A percentile compares a stretch with the other conserved stretches of the same genome.
These are phyloP conservation scores for Starmerella floricola DNA, from an alignment of 805 yeast genomes.

Conservation along the genomic window DNA sequence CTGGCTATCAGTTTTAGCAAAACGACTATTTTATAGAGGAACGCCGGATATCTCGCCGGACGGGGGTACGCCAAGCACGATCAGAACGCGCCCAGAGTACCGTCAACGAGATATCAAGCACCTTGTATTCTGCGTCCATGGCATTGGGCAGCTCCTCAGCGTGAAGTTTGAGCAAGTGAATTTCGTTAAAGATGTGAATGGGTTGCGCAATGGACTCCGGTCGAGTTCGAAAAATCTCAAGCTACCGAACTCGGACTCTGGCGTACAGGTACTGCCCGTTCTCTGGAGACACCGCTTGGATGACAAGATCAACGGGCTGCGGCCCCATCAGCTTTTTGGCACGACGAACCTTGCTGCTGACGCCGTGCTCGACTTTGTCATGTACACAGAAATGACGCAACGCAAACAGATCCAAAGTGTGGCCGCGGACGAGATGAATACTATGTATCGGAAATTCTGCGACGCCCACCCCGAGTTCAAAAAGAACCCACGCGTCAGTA, in stretches of 20 bases:
- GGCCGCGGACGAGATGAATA: conserved; percentile 54
- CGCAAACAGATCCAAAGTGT: conserved; percentile 47
- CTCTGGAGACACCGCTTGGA: conserved; percentile 63
- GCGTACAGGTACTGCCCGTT: conserved; percentile 76
- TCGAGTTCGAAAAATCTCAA: not conserved
- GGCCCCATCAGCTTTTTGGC: conserved; percentile 19
- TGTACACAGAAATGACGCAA: conserved; percentile 60
- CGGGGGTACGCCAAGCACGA: not conserved
- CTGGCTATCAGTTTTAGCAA: conserved; percentile 6
- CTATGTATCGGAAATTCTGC: conserved; percentile 45
- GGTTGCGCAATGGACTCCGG: conserved; percentile 30
- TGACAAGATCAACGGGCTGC: conserved; percentile 12
- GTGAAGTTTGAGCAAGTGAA: conserved; percentile 66
- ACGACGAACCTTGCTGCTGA: conserved; percentile 57
- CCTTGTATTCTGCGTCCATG: conserved; percentile 80
- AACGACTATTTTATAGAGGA: conserved; percentile 4
- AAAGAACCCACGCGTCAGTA: conserved; percentile 58
- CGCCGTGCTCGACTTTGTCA: conserved; percentile 68
- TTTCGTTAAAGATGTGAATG: conserved; percentile 73
- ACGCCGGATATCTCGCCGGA: not conserved
- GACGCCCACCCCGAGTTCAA: conserved; percentile 53
- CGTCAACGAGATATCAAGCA: conserved; percentile 31
- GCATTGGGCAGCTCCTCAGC: conserved; percentile 85
- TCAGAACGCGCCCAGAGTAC: conserved; percentile 8
- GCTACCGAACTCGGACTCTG: conserved; percentile 24